These are phyloP conservation scores for Sugiyamaella qingdaonensis DNA, from an alignment of 805 yeast genomes.

Conservation along the genomic window DNA sequence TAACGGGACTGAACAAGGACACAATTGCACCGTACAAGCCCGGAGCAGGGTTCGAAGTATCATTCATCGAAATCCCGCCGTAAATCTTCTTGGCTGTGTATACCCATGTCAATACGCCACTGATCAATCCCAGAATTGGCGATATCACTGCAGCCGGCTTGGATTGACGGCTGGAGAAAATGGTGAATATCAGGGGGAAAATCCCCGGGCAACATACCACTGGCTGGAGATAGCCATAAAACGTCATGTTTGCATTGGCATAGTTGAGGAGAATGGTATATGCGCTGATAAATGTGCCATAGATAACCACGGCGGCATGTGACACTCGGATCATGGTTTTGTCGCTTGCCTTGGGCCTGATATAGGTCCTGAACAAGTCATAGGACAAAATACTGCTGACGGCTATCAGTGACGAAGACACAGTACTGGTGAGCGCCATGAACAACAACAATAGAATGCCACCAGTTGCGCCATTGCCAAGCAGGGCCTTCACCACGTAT, in stretches of 20 bases:
- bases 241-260: constrained; percentile 81
- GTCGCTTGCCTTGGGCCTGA: constrained; percentile 42
- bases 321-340: constrained; percentile 40
- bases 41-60: constrained; percentile 19
- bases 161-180: constrained; percentile 43
- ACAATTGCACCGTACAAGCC: constrained; percentile 29
- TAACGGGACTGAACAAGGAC: constrained; percentile 26
- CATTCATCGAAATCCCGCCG: constrained; percentile 26
- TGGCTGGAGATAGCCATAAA: constrained; percentile 58
- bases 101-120: constrained; percentile 15
- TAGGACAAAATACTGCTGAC: constrained; percentile 42
- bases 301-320: constrained; percentile 39
- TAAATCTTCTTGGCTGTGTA: constrained; percentile 29
- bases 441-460: constrained; percentile 48
- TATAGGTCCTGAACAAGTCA: constrained; percentile 44
- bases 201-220: constrained; percentile 46
- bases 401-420: constrained; percentile 40
- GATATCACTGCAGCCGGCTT: constrained; percentile 10
- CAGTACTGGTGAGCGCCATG: constrained; percentile 41
- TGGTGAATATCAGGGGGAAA: constrained; percentile 48
- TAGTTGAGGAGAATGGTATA: constrained; percentile 74
- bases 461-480: constrained; percentile 84
- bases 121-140: constrained; percentile 12
- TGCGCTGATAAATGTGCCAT: constrained; percentile 58
- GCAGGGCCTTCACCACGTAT: constrained; percentile 67